Evolutionary conservation across 331 rosid species (phyloP), one percentile per base, ranked within the genome.

Genomic region (Stylosanthes scabra): DNA sequence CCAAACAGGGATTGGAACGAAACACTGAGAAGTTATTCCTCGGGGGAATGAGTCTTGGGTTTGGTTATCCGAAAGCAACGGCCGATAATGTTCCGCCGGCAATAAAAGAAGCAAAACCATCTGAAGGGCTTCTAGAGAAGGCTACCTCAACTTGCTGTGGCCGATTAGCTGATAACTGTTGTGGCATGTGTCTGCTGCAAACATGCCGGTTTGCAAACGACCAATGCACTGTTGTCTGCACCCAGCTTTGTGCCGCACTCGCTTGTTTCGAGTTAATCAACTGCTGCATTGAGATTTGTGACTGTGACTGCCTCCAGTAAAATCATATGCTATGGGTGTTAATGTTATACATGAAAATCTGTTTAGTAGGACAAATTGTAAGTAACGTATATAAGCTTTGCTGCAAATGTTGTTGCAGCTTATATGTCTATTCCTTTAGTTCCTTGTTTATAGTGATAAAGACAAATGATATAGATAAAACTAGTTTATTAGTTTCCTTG

Each of bases 281-380:
- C 59, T 95, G 97, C 39, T 95, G 99, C 59, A 59, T 82, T 68
- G 99, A 95, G 83, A 81, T 95, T 20, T 90, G 91, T 40, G 88
- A 84, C 0, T 78, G 88, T 71, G 86, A 84, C 0, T 84, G 86
- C 44, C 60, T 84, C 71, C 25, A 66, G 27, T 74, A 50, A 70
- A 60, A 70, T 52, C 37, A 51, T 68, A 15, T 52, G 12, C 61
- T 15, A 11, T 62, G 71, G 45, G 45, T 76, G 25, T 64, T 67
- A 76, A 39, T 76, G 25, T 64, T 67, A 76, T 66, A n/a, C 46
- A 54, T 62, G n/a, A 55, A 16, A 39, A 57, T 41, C 52, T 75
- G 74, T 71, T 45, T 66, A 20, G 45, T 15, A 29, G 29, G 2
- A 75, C 67, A 71, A 46, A 27, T 59, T 42, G 71, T 37, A 40